A percentile compares a stretch with the other conserved stretches of the same genome.
Conservation (phyloP, 192 early-diverging fungal species). For the Pilobolus umbonatus region DNA sequence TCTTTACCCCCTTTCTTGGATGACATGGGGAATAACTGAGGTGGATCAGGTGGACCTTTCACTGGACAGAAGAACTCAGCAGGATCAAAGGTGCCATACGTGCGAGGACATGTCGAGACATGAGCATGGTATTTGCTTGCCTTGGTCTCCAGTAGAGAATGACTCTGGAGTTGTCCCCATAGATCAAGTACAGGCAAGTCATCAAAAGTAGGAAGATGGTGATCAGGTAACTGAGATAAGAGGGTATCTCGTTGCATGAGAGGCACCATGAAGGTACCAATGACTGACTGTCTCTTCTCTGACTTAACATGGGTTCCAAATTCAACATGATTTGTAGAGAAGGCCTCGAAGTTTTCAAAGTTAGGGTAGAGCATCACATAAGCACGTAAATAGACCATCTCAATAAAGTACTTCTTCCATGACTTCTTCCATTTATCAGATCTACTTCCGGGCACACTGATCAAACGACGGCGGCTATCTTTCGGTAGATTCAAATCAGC, state of each 20-base stretch:
- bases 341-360: slow-evolving; percentile 49
- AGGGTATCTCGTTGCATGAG: slow-evolving; percentile 48
- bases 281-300: slow-evolving; percentile 29
- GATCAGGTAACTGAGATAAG: slow-evolving; percentile 43
- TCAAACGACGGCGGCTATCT: slow-evolving; percentile 29
- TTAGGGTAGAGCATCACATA: slow-evolving; percentile 64
- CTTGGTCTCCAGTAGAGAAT: slow-evolving; percentile 36
- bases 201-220: slow-evolving; percentile 40
- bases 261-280: slow-evolving; percentile 50
- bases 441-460: slow-evolving; percentile 46
- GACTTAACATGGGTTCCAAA: slow-evolving; percentile 53
- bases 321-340: slow-evolving; percentile 61
- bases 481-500: slow-evolving; percentile 39
- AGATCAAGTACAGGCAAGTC: slow-evolving; percentile 50
- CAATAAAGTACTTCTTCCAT: slow-evolving; percentile 60
- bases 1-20: not conserved
- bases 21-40: slow-evolving; percentile 14
- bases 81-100: slow-evolving; percentile 23
- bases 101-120: slow-evolving; percentile 34
- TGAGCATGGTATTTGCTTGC: slow-evolving; percentile 38
- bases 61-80: slow-evolving; percentile 35
- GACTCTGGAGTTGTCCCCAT: slow-evolving; percentile 47
- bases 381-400: slow-evolving; percentile 55
- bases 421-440: slow-evolving; percentile 58
- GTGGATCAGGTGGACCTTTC: slow-evolving; percentile 8